Conservation (phyloP, 2,329 filamentous ascomycete genomes). For the Aspergillus candidus region DNA sequence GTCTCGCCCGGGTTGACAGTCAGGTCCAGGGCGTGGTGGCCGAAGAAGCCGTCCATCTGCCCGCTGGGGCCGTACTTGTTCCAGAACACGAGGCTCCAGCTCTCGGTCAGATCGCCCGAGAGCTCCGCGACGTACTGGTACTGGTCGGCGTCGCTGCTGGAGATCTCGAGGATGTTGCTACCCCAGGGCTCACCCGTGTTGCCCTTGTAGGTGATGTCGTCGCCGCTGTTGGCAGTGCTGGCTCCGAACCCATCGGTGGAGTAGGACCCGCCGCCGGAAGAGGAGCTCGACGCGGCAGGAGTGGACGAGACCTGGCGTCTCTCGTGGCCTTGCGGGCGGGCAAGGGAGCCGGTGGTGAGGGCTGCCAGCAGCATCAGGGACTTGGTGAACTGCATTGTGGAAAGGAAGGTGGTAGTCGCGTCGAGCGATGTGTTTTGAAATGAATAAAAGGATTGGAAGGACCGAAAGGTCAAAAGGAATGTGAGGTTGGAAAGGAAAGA, state of each 20-base stretch:
- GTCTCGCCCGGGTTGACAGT: constrained; percentile 29
- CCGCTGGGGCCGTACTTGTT: constrained; percentile 35
- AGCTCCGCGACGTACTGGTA: constrained; percentile 37
- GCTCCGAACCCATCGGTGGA: constrained; percentile 30
- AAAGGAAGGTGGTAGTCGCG: constrained; percentile 6
- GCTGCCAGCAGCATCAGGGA: constrained; percentile 28
- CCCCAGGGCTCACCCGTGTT: constrained; percentile 37
- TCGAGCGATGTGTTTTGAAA: constrained; percentile 6
- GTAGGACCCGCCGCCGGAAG: constrained; percentile 18
- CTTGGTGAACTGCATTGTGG: constrained; percentile 26
- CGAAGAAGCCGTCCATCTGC: constrained; percentile 32
- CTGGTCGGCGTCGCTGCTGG: constrained; percentile 19
- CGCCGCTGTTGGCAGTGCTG: constrained; percentile 18
- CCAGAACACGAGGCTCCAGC: constrained; percentile 35
- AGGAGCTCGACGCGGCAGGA: constrained; percentile 15
- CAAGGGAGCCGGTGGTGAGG: constrained; percentile 19
- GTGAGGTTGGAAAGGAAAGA: constrained; percentile 2
- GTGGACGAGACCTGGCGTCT: constrained; percentile 12
- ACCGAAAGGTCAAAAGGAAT: not conserved
- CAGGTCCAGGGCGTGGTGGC: constrained; percentile 27
- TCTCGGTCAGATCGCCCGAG: constrained; percentile 25
- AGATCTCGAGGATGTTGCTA: constrained; percentile 36
- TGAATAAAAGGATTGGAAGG: not conserved
- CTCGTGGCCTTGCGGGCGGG: constrained; percentile 15
- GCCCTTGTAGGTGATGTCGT: constrained; percentile 28